Base-by-base conservation (phyloP, 1,284 basidiomycete genomes). In the Puccinia coronata region DNA sequence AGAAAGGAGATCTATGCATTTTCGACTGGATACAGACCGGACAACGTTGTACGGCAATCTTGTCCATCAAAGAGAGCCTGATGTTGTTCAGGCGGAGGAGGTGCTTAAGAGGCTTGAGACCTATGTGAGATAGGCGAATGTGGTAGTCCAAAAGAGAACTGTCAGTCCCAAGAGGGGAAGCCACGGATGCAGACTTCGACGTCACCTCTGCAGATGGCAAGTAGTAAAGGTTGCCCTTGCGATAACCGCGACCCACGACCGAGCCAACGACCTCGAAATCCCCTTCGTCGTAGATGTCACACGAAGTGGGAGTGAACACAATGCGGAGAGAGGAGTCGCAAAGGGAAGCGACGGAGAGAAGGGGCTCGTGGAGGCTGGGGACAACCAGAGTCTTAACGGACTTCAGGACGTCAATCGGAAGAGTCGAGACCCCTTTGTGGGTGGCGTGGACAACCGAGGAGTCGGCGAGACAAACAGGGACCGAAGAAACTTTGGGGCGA, bases 201-300 rank as follows among this genome's bases (percentile, higher is more conserved):
- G 39, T 57, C 39, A 55, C 55, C 5, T 14, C 28, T 3, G 31
- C 39, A 31, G 51, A 25, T 0, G 36, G 72, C 6, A 75, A 39
- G 34, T 59, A 75, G 25, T 57, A 75, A 1, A 75, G 53, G 36
- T 75, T 59, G 20, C 72, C 53, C 9, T 34, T 14, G 25, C 53
- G 20, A 31, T 55, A 51, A 39, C 72, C 72, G 1, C 28, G 34
- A 2, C 72, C 72, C 31, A 59, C 55, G 18, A 41, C 53, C 1
- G 53, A 11, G 36, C 28, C 28, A 11, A 23, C 6, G 51, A 41
- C 36, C 6, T 23, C 39, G 34, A 75, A 75, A 5, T 39, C 72
- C 2, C 59, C 28, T 2, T 28, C 39, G 3, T 59, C 18, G 9
- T 23, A 11, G 18, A 36, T 25, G 53, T 75, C 28, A 25, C 49